phyloP scores from a whole-genome alignment of 768 basidiomycete species.

The Clavulina sp. region DNA sequence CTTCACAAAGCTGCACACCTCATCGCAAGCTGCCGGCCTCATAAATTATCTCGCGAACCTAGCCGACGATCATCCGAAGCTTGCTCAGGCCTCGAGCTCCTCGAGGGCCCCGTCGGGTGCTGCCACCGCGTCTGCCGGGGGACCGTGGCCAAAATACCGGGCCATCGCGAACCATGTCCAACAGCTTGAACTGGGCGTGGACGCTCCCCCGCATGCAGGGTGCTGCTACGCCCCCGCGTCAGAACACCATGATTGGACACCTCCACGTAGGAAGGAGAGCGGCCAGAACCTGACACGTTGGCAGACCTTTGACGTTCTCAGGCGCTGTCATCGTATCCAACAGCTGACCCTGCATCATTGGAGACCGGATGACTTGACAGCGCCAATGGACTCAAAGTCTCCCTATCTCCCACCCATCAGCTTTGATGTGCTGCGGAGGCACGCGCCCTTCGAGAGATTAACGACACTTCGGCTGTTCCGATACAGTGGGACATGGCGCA shows the following conservation, averaged over 20 bases:
- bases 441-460: not conserved
- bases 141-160: no score
- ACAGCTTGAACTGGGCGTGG: not conserved
- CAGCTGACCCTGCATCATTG: not conserved
- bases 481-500: not conserved
- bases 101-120: no score
- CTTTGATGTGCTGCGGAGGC: not conserved
- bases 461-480: not conserved
- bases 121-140: no score
- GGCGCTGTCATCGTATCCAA: not conserved
- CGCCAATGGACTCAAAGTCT: not conserved
- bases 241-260: not conserved
- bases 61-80: no score
- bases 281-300: not conserved
- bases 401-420: not conserved
- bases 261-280: no score
- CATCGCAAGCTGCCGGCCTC: not conserved
- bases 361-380: not conserved
- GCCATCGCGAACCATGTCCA: not conserved
- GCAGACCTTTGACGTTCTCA: not conserved
- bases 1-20: not conserved
- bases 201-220: no score
- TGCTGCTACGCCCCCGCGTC: no score
- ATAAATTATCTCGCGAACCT: not conserved
- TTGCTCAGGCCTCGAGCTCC: no score